Evolutionary conservation across 2,329 filamentous ascomycete genomes (phyloP), one percentile per base, ranked within the genome.

Genomic region (Leptodontidium sp.): DNA sequence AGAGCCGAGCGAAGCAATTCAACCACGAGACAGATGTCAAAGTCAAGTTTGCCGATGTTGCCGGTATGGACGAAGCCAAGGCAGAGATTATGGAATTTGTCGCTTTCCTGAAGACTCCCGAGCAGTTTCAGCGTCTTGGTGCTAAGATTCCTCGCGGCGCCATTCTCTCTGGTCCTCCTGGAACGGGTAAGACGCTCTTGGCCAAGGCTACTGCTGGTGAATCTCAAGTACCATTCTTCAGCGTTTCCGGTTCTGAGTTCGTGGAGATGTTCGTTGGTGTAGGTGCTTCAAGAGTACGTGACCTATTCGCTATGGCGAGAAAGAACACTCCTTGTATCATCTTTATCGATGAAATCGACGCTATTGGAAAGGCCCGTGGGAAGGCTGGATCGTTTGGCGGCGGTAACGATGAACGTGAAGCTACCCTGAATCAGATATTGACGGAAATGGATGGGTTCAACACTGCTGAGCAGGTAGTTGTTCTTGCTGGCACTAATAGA

Each of bases 251-350:
- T 79, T 99, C 96, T 61, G 96, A 99, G 80, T 99, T 99, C 78
- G 95, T 99, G 40, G 96, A 99, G 83, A 99, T 99, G 95, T 99
- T 99, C 79, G 96, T 99, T 63, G 96, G 96, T 88, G 96, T 99
- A 69, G 96, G 96, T 81, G 93, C 96, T 24, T 98, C 95, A 38
- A 89, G 96, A 81, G 96, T 99, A 62, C 90, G 96, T 76, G 96
- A 99, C 80, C 84, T 99, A 64, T 99, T 99, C 77, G 90, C 93
- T 67, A 97, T 93, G 75, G 96, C 96, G 21, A 90, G 96, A 68
- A 98, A 98, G 85, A 97, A 93, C 81, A 93, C 96, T 0, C 96
- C 96, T 3, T 99, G 96, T 82, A 99, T 99, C 81, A 97, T 99
- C 81, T 99, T 99, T 84, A 98, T 99, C 74, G 96, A 99, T 79